Conservation (phyloP, 192 early-diverging fungal species). For the Entomortierella parvispora region DNA sequence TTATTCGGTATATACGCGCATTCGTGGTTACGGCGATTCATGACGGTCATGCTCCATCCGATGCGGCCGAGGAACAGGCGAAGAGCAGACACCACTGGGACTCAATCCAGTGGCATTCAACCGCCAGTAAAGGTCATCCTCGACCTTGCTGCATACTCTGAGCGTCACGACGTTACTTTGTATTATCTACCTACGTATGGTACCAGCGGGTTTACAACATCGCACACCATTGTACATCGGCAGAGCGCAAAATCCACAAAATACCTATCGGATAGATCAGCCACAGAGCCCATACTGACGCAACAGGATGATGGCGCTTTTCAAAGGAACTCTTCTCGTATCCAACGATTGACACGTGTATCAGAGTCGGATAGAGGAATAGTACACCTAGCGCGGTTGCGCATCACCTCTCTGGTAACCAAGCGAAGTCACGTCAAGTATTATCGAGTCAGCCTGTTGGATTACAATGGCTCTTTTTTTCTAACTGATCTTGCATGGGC, state of each 20-base stretch:
- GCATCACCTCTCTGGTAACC: slow-evolving; percentile 37
- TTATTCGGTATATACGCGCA: too few species aligned
- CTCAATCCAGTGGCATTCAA: slow-evolving; percentile 17
- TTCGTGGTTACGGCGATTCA: too few species aligned
- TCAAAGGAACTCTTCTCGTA: too few species aligned
- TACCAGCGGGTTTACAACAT: slow-evolving; percentile 44
- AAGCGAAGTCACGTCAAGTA: neutral
- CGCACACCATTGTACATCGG: slow-evolving; percentile 32
- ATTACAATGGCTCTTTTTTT: neutral
- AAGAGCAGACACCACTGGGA: neutral
- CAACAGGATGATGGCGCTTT: too few species aligned
- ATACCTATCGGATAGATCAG: neutral
- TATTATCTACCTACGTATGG: slow-evolving; percentile 43
- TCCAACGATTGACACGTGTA: slow-evolving; percentile 26
- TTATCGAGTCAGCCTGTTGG: neutral
- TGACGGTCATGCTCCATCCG: too few species aligned
- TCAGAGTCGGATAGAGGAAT: slow-evolving; percentile 40
- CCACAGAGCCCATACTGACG: neutral
- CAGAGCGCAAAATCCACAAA: neutral
- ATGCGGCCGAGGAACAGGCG: too few species aligned
- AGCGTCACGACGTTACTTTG: slow-evolving; percentile 44
- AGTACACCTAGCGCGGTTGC: slow-evolving; percentile 33
- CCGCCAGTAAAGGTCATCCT: slow-evolving; percentile 28
- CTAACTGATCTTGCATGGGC: neutral
- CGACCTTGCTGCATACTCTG: slow-evolving; percentile 23